phyloP scores from a whole-genome alignment of 768 basidiomycete genomes.

The Flagelloscypha sp. region DNA sequence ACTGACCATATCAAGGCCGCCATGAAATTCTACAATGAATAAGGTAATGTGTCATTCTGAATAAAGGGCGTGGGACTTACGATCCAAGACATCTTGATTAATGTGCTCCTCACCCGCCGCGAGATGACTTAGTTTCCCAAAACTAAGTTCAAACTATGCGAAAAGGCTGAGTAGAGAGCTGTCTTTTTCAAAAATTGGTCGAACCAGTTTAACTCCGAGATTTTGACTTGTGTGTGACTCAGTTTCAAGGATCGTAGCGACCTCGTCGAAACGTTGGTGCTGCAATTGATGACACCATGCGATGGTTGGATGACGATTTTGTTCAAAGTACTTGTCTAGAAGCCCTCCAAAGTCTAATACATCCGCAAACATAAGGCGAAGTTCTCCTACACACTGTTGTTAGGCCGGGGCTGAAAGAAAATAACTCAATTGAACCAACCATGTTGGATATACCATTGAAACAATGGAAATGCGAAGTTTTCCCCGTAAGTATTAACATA shows the following conservation, averaged over 20 bases:
- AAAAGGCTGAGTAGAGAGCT: conserved; percentile 5
- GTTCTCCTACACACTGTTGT: conserved; percentile 45
- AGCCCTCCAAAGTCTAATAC: conserved; percentile 53
- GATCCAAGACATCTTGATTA: conserved; percentile 49
- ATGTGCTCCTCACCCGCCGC: conserved; percentile 42
- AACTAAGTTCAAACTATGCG: conserved; percentile 76
- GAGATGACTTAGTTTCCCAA: conserved; percentile 80
- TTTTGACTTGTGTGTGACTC: conserved; percentile 51
- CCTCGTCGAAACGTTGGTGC: conserved; percentile 54
- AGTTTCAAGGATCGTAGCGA: conserved; percentile 53
- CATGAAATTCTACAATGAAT: conserved; percentile 62
- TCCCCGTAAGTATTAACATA: conserved; percentile 78
- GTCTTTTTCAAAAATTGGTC: conserved; percentile 9
- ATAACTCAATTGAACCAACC: conserved; percentile 34
- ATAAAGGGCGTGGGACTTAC: conserved; percentile 33
- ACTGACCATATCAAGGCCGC: conserved; percentile 78
- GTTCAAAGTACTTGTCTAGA: conserved; percentile 66
- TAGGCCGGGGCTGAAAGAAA: not conserved
- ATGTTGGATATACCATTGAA: conserved; percentile 87
- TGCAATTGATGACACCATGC: conserved; percentile 89
- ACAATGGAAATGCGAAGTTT: conserved; percentile 83
- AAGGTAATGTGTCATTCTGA: conserved; percentile 4
- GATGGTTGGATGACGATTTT: conserved; percentile 47
- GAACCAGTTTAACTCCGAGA: conserved; percentile 72
- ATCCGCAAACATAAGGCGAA: conserved; percentile 75